Evolutionary conservation across 345 rosid species (phyloP).

Genomic region (Dimocarpus longan): DNA sequence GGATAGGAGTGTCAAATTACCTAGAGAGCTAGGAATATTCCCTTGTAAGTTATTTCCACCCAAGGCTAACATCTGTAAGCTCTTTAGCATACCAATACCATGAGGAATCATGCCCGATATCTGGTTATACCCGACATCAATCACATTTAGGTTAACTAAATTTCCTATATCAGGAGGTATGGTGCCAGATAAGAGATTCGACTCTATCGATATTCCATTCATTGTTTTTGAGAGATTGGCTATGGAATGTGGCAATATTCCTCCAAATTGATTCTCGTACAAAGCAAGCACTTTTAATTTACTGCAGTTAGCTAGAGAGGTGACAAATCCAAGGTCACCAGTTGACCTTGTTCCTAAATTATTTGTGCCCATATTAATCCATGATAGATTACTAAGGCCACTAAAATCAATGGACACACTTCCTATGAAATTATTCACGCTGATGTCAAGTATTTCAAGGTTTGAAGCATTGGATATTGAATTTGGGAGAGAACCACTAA

Average conservation of each 20-base stretch:
- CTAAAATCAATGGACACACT: conserved; percentile 9
- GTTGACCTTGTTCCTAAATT: background rate
- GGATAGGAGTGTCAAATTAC: background rate
- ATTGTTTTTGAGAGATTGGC: conserved; percentile 18
- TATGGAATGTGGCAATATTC: background rate
- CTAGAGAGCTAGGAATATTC: conserved; percentile 7
- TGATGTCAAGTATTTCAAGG: fast-evolving
- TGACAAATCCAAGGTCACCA: conserved; percentile 13
- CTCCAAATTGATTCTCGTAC: conserved; percentile 9
- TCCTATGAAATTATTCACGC: background rate
- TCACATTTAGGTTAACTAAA: conserved; percentile 4
- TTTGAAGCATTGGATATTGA: conserved; percentile 29
- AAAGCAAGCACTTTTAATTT: background rate
- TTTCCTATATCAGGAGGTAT: conserved; percentile 21
- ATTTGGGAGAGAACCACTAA: conserved; percentile 19
- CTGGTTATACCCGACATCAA: background rate
- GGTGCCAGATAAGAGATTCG: background rate
- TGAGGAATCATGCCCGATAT: conserved; percentile 16
- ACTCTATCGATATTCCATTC: fast-evolving
- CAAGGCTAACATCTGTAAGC: background rate
- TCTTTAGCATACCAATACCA: background rate
- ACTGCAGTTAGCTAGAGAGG: conserved; percentile 7
- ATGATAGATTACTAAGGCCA: background rate
- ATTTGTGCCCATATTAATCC: background rate
- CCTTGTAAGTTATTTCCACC: background rate